Evolutionary conservation across 148 eudicot genomes (phyloP), one percentile per base, ranked within the genome.

Genomic region (Camellia lanceoleosa): DNA sequence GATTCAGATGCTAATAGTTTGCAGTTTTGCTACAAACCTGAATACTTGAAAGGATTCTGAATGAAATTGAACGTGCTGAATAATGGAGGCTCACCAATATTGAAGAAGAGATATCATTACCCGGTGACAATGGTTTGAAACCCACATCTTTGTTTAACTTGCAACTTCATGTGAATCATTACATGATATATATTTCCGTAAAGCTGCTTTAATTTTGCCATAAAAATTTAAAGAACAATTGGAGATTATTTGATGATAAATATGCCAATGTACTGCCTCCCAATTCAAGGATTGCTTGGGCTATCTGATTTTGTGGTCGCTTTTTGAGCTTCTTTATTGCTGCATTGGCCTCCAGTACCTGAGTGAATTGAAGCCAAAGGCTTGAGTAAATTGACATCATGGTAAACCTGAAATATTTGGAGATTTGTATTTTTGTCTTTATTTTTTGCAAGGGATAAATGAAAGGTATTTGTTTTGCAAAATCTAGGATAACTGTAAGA

Each of bases 41-140:
- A 1, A 74, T 74, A 19, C 55, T 60, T 63, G 58, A 59, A 42
- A 18, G 15, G 67, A 5, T 46, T 47, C 44, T n/a, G 52, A 14
- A 63, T 13, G 60, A 63, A 63, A 19, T 61, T 76, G 58, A 62
- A 76, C 69, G 5, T 74, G n/a, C 8, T 71, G 76, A 23, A 5
- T 30, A 55, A 73, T 30, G 11, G 18, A 73, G 10, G 7, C 19
- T 73, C 4, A 23, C 62, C 76, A 55, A 20, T 30, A 73, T 55
- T 14, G 41, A 55, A 55, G 63, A 23, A 16, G 20, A 2, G 19
- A 5, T 13, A 74, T 56, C 11, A 7, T 55, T 56, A 15, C 51
- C 46, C 3, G 11, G 47, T 58, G 43, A 2, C 47, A 71, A 13
- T 44, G 68, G 9, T 5, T 20, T 44, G 52, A 42, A 41, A 74